Evolutionary conservation across 2,329 filamentous ascomycete species (phyloP).

Genomic region (Sporothrix inflata): DNA sequence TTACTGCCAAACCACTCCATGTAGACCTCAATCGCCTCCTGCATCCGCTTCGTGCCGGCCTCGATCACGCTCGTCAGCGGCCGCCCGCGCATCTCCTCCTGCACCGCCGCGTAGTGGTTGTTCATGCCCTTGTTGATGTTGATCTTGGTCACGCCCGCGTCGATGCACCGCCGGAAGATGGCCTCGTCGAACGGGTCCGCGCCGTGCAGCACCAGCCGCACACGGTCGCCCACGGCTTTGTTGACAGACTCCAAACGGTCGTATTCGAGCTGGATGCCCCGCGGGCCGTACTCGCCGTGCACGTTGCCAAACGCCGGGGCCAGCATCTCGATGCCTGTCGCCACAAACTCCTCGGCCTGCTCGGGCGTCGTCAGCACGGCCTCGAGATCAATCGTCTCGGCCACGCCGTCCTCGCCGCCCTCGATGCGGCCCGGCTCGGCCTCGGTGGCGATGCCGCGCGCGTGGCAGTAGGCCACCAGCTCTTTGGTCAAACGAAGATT

Average conservation of each 20-base stretch:
- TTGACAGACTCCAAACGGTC: conserved; percentile 52
- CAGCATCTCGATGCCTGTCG: conserved; percentile 72
- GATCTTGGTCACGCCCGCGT: conserved; percentile 51
- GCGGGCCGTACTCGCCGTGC: conserved; percentile 71
- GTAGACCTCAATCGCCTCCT: conserved; percentile 52
- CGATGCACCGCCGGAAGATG: conserved; percentile 51
- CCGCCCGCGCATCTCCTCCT: conserved; percentile 51
- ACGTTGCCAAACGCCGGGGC: conserved; percentile 78
- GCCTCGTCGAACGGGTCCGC: conserved; percentile 52
- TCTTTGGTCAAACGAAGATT: conserved; percentile 65
- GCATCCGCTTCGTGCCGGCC: conserved; percentile 51
- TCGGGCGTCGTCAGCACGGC: conserved; percentile 66
- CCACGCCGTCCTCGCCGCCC: conserved; percentile 71
- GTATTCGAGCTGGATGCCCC: conserved; percentile 66
- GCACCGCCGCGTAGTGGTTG: conserved; percentile 50
- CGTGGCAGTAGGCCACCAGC: conserved; percentile 65
- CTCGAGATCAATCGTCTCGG: conserved; percentile 57
- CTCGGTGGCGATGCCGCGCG: conserved; percentile 66
- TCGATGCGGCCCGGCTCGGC: conserved; percentile 65
- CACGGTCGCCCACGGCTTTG: conserved; percentile 48
- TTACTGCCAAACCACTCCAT: conserved; percentile 51
- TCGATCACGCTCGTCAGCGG: conserved; percentile 54
- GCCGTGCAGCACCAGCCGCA: conserved; percentile 53
- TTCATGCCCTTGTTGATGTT: conserved; percentile 59
- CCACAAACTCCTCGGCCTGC: conserved; percentile 71